Evolutionary conservation across 2,329 filamentous ascomycete species (phyloP).

Genomic region (Nectriaceae sp.): DNA sequence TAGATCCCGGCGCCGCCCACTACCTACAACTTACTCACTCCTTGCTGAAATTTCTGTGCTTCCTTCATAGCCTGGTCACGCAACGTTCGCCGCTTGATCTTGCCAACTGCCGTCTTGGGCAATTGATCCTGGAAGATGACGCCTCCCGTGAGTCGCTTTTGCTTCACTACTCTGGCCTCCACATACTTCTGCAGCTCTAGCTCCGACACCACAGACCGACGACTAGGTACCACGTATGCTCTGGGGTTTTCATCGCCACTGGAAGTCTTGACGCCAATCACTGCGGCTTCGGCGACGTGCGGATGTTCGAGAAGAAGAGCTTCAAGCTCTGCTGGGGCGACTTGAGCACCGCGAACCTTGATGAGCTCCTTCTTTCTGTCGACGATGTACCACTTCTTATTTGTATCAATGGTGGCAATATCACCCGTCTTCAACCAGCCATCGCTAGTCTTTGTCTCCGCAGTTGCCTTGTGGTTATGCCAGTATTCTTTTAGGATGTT

Average conservation of each 20-base stretch:
- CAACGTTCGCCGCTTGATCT: conserved; percentile 5
- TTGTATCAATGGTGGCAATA: conserved; percentile 65
- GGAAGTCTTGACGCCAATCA: conserved; percentile 5
- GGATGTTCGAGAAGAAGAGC: neutral
- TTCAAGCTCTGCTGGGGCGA: conserved; percentile 5
- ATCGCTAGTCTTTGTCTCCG: conserved; percentile 52
- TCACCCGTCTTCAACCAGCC: conserved; percentile 75
- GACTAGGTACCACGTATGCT: conserved; percentile 55
- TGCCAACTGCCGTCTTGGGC: conserved; percentile 3
- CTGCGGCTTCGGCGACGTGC: conserved; percentile 3
- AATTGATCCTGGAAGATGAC: too few relatives aligned
- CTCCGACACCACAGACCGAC: conserved; percentile 2
- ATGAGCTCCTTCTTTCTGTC: conserved; percentile 69
- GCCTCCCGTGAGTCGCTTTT: conserved; percentile 7
- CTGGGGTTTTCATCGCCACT: conserved; percentile 58
- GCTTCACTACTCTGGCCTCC: conserved; percentile 2
- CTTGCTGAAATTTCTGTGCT: too few relatives aligned
- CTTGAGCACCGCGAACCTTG: conserved; percentile 60
- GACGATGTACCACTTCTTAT: conserved; percentile 62
- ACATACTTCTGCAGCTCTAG: conserved; percentile 1
- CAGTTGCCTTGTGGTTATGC: conserved; percentile 68
- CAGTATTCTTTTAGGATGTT: conserved; percentile 79
- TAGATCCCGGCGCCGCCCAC: too few relatives aligned
- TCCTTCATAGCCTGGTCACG: too few relatives aligned
- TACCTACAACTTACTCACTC: too few relatives aligned